Base-by-base conservation (phyloP, 2,329 filamentous ascomycete genomes). In the Penicillium sp. region DNA sequence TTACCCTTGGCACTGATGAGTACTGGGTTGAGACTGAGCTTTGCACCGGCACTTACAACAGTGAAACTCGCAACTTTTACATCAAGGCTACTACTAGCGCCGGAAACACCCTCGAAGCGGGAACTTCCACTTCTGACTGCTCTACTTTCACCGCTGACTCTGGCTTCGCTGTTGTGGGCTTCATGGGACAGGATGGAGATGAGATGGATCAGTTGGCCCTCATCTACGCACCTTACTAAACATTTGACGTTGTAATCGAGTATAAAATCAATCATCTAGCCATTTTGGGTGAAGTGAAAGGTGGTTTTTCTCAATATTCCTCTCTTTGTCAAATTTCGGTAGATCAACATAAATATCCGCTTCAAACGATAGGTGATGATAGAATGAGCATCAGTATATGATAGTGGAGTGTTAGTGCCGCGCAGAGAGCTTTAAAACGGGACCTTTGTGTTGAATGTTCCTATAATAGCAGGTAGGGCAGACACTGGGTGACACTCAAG, bases 101-200 rank as follows among this genome's bases (percentile, higher is more conserved):
- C 0, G 82, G 82, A 1, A 75, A 77, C 22, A 80, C 72, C 0
- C 59, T 85, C 6, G 66, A 69, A 13, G 69, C 77, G 2, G 83
- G 84, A 1, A 77, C 70, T 0, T 63, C 70, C 27, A 85, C 82
- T 0, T 67, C 61, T 11, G 78, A 81, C 57, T 86, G 83, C 64
- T 65, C 70, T 5, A 77, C 75, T 2, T 80, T 75, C 51, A 70
- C 65, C n/a, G 81, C 81, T 2, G 79, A 79, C 21, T 56, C 58
- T 1, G 82, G 81, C 3, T 84, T 78, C 75, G 77, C 78, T 51
- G 79, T 85, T 65, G 78, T 82, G n/a, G 82, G 82, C 3, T 84
- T 79, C 61, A 64, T 79, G 52, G 82, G 83, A 16, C 78, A 81
- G 64, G 72, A 66, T 57, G 84, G 82, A 0, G 81, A 84, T 56